Conservation (phyloP, 1,284 basidiomycete species). For the Microbotryum intermedium region DNA sequence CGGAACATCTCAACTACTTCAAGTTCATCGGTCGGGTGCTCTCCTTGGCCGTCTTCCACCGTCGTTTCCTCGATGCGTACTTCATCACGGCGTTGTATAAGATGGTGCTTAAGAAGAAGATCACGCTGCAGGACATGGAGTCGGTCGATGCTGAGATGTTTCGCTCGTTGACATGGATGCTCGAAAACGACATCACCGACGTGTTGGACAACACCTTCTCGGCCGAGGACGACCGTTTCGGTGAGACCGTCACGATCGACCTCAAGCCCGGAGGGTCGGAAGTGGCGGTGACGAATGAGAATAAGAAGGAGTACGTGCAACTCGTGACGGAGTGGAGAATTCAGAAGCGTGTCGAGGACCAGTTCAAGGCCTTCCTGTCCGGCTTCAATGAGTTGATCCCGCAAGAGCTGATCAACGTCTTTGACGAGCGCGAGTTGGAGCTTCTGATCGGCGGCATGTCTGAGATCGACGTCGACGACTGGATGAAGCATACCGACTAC, state of each 20-base stretch:
- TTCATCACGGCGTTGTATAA: slow-evolving; percentile 99
- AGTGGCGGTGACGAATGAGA: slow-evolving; percentile 83
- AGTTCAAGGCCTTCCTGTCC: slow-evolving; percentile 91
- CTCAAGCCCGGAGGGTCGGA: slow-evolving; percentile 79
- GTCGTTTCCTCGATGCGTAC: slow-evolving; percentile 96
- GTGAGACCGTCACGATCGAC: slow-evolving; percentile 88
- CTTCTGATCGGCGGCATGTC: slow-evolving; percentile 97
- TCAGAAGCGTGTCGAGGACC: slow-evolving; percentile 81
- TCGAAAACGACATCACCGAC: slow-evolving; percentile 91
- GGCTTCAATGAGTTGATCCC: slow-evolving; percentile 94
- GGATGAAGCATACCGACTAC: slow-evolving; percentile 56
- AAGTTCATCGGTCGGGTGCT: slow-evolving; percentile 95
- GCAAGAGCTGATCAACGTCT: slow-evolving; percentile 88
- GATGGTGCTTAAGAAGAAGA: slow-evolving; percentile 88
- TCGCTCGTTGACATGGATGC: slow-evolving; percentile 92
- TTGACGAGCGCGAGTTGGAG: slow-evolving; percentile 92
- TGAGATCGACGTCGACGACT: slow-evolving; percentile 75
- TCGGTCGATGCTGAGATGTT: slow-evolving; percentile 82
- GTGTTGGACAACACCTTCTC: slow-evolving; percentile 92
- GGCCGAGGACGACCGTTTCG: slow-evolving; percentile 91
- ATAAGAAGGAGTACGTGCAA: slow-evolving; percentile 99
- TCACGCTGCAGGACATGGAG: slow-evolving; percentile 77
- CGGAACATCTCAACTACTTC: slow-evolving; percentile 98
- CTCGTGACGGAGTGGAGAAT: slow-evolving; percentile 91
- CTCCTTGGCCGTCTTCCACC: slow-evolving; percentile 95